Conservation (phyloP, 2,329 filamentous ascomycete genomes). For the Calonectria honghensis region DNA sequence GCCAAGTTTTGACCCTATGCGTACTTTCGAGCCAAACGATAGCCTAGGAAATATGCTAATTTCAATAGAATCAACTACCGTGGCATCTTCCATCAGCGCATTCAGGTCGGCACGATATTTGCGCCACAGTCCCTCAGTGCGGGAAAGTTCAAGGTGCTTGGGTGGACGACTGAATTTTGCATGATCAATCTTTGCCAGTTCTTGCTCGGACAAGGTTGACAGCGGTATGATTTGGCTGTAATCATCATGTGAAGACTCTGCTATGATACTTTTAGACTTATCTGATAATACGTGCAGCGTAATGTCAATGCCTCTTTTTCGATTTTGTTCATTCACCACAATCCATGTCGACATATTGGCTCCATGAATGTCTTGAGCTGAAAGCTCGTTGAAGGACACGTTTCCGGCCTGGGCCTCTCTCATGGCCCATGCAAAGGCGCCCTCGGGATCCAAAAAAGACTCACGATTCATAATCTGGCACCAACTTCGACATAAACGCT, state of each 20-base stretch:
- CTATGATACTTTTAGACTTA: neutral
- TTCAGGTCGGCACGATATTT: neutral
- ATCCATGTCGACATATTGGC: slow-evolving; percentile 20
- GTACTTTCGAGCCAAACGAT: slow-evolving; percentile 13
- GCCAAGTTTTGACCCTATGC: neutral
- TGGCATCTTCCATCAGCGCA: neutral
- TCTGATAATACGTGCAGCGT: slow-evolving; percentile 25
- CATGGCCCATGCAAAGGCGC: slow-evolving; percentile 19
- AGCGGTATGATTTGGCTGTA: slow-evolving; percentile 16
- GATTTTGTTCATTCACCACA: slow-evolving; percentile 13
- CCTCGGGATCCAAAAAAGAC: slow-evolving; percentile 3
- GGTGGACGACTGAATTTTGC: neutral
- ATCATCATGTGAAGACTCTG: neutral
- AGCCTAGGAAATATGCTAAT: slow-evolving; percentile 19
- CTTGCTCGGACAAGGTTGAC: slow-evolving; percentile 2
- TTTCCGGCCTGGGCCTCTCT: slow-evolving; percentile 22
- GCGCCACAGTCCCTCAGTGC: neutral
- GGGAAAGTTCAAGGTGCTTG: neutral
- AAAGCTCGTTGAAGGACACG: slow-evolving; percentile 2
- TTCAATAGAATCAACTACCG: slow-evolving; percentile 24
- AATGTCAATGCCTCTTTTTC: slow-evolving; percentile 24
- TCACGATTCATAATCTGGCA: slow-evolving; percentile 22
- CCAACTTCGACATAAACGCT: slow-evolving; percentile 21
- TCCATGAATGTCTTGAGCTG: slow-evolving; percentile 25
- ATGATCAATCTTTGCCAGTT: neutral